Evolutionary conservation across 108 stramenopile genomes (phyloP).

Genomic region (Discostella stelligeroides): DNA sequence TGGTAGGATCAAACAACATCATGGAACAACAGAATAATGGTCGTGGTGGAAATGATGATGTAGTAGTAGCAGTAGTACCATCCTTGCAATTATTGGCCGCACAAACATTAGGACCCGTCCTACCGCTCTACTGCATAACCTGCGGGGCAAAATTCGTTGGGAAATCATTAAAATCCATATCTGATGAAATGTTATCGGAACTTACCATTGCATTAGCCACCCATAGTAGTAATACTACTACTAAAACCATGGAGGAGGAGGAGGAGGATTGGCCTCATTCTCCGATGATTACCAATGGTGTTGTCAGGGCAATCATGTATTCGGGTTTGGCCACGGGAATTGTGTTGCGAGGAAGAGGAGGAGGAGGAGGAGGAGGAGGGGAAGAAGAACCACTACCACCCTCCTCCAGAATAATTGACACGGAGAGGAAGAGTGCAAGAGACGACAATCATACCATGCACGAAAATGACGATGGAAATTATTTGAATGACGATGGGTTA

Average conservation of each 20-base stretch:
- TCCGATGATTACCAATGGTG: constrained; percentile 23
- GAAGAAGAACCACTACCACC: no score
- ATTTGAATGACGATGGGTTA: constrained; percentile 33
- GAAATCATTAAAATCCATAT: constrained; percentile 31
- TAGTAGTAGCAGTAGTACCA: neutral
- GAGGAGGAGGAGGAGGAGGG: neutral
- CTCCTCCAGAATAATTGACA: no score
- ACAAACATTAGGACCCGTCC: constrained; percentile 27
- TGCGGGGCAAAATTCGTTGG: constrained; percentile 26
- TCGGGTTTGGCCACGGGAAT: constrained; percentile 35
- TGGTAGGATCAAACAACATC: no score
- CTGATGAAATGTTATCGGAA: constrained; percentile 20
- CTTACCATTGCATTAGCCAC: constrained; percentile 36
- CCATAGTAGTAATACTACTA: neutral
- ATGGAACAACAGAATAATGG: no score
- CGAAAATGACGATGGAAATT: constrained; percentile 21
- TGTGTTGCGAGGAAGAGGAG: constrained; percentile 27
- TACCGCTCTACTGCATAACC: constrained; percentile 27
- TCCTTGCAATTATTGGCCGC: constrained; percentile 33
- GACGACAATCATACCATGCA: neutral
- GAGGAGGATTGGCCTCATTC: neutral
- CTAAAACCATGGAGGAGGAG: neutral
- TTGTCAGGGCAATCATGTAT: constrained; percentile 27
- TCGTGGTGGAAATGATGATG: no score
- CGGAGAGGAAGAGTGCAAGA: neutral